These are phyloP conservation scores for Tetrapisispora taiwanensis DNA, from an alignment of 805 yeast species.

Conservation along the genomic window DNA sequence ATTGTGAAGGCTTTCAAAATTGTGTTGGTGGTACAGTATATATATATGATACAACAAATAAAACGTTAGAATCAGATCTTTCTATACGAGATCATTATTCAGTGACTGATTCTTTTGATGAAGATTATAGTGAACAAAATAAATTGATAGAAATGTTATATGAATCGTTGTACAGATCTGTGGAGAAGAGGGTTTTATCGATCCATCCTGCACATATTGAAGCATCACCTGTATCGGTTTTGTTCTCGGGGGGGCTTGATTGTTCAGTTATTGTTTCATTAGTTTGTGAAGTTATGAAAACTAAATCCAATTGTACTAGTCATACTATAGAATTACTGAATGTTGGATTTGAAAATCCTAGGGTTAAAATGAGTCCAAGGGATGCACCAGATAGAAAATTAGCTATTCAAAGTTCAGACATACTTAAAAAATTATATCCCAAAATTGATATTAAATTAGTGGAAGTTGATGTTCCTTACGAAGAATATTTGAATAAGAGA, in stretches of 20 bases:
- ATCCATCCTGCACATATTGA: conserved; percentile 46
- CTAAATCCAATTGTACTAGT: conserved; percentile 8
- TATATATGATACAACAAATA: conserved; percentile 28
- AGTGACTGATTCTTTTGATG: conserved; percentile 19
- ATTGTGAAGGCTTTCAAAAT: conserved; percentile 34
- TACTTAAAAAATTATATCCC: conserved; percentile 38
- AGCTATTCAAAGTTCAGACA: conserved; percentile 52
- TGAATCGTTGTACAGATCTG: conserved; percentile 30
- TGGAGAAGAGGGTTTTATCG: conserved; percentile 43
- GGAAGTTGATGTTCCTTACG: conserved; percentile 66
- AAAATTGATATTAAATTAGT: conserved; percentile 38
- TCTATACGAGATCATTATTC: conserved; percentile 10
- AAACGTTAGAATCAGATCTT: conserved; percentile 11
- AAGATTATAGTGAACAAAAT: conserved; percentile 5
- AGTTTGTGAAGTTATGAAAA: conserved; percentile 22
- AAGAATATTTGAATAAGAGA: conserved; percentile 45
- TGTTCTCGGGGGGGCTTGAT: conserved; percentile 94
- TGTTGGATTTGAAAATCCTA: conserved; percentile 85
- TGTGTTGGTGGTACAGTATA: conserved; percentile 47
- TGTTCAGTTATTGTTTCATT: conserved; percentile 72
- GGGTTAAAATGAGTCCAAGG: conserved; percentile 49
- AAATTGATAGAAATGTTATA: conserved; percentile 18
- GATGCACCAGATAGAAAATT: conserved; percentile 82
- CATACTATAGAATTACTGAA: conserved; percentile 61
- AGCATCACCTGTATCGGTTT: conserved; percentile 40